Evolutionary conservation across 164 flowering plant genomes (phyloP).

Genomic region (Echeveria elegans): DNA sequence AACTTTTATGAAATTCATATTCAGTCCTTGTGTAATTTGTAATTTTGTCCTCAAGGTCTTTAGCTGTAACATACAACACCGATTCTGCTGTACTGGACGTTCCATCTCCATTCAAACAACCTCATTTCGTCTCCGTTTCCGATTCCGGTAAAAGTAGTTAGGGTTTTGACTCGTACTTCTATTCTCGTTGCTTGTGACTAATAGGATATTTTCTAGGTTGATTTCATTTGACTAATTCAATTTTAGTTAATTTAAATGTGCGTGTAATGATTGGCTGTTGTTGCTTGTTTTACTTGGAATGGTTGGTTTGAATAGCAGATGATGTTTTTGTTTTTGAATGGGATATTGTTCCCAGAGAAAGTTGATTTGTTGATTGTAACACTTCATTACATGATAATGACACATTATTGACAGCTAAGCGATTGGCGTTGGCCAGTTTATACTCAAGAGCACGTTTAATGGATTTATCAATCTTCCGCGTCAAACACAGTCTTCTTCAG

Average conservation of each 20-base stretch:
- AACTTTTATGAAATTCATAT: too few species aligned
- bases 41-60: too few species aligned
- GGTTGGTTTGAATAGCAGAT: constrained; percentile 2
- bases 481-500: too few species aligned
- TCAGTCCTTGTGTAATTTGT: too few species aligned
- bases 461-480: too few species aligned
- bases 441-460: background rate
- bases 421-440: background rate
- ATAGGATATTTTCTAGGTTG: background rate
- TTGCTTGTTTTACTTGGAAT: background rate
- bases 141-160: background rate
- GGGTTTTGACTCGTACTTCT: background rate
- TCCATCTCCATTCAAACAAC: background rate
- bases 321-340: background rate
- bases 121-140: background rate
- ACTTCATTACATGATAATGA: background rate
- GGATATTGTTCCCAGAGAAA: background rate
- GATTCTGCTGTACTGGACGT: background rate
- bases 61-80: too few species aligned
- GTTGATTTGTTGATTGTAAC: background rate
- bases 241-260: background rate
- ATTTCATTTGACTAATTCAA: background rate
- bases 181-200: background rate
- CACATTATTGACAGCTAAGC: background rate
- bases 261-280: background rate